Evolutionary conservation across 306 rosid species (phyloP), one percentile per base, ranked within the genome.

Genomic region (Fragaria ananassa): DNA sequence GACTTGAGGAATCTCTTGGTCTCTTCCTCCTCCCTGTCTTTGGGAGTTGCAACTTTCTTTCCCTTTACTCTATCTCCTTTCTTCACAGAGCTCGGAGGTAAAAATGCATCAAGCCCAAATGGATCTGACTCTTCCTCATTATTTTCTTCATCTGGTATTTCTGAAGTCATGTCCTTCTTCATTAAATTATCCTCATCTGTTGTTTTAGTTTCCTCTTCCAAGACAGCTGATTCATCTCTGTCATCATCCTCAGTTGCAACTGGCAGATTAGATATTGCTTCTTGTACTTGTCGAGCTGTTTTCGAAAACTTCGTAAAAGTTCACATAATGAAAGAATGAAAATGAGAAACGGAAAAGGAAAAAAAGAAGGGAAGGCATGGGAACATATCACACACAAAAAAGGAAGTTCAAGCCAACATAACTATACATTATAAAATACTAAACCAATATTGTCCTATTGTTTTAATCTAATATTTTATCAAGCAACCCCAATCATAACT

Each of bases 31-130:
- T 78, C 93, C 78, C 70, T 80, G 74, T 51, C 78, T 83, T 78
- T 86, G 51, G 76, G 74, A 47, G 78, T 63, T 41, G 64, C 77
- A 11, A 85, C 98, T 81, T 80, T 88, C 81, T 92, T 92, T 42
- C 66, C 89, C 80, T 82, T 91, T 8, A 64, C 18, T 67, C 81
- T 92, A 67, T 88, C 93, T 70, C 84, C 81, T 83, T 88, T 91
- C 86, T 85, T 91, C 27, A 67, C 63, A 25, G 93, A 76, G 71
- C 79, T 86, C 42, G 91, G 88, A 80, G 93, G 70, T 74, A 45
- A 29, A 65, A 95, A 78, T 70, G 93, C 91, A 75, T 95, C 96
- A 47, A 95, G 97, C 80, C 99, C 99, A 80, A 95, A 95, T 0
- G 97, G 99, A 70, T 95, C 99, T 29, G 86, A 85, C 76, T 84